Evolutionary conservation across 129 eudicot genomes (phyloP).

Genomic region (Lactuca saligna): DNA sequence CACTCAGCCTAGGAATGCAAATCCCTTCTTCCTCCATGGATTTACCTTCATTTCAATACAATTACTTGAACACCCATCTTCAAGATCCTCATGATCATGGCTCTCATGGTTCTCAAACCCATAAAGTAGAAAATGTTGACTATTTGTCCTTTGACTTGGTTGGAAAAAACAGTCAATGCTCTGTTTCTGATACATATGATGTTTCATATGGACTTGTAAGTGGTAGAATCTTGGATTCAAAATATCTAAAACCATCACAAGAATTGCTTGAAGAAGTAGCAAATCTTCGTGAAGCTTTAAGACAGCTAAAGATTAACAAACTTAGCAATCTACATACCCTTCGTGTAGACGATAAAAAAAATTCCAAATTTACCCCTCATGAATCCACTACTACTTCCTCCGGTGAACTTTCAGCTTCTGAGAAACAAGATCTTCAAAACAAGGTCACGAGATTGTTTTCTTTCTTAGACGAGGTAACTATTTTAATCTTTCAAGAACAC

Average conservation of each 20-base stretch:
- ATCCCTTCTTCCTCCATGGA: slow-evolving; percentile 48
- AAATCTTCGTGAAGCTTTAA: slow-evolving; percentile 60
- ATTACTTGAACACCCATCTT: slow-evolving; percentile 48
- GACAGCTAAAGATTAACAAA: slow-evolving; percentile 40
- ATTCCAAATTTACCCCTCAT: slow-evolving; percentile 27
- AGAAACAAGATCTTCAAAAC: slow-evolving; percentile 67
- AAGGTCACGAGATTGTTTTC: slow-evolving; percentile 64
- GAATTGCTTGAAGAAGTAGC: slow-evolving; percentile 76
- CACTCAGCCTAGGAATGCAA: slow-evolving; percentile 77
- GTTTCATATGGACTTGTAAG: slow-evolving; percentile 42
- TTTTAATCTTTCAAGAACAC: not conserved
- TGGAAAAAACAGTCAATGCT: slow-evolving; percentile 41
- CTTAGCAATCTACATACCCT: slow-evolving; percentile 31
- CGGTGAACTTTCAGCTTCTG: slow-evolving; percentile 63
- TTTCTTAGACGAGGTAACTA: slow-evolving; percentile 78
- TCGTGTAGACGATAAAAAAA: slow-evolving; percentile 43
- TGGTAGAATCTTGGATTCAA: slow-evolving; percentile 52
- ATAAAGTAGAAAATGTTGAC: slow-evolving; percentile 44
- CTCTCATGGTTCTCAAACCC: slow-evolving; percentile 39
- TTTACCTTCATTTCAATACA: slow-evolving; percentile 50
- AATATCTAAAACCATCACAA: slow-evolving; percentile 74
- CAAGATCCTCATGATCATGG: slow-evolving; percentile 38
- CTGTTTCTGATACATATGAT: slow-evolving; percentile 40
- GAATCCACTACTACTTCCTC: slow-evolving; percentile 45
- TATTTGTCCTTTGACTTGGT: slow-evolving; percentile 57